These are phyloP conservation scores for Fusarium tricinctum DNA, from an alignment of 2,329 filamentous ascomycete genomes.

Conservation along the genomic window DNA sequence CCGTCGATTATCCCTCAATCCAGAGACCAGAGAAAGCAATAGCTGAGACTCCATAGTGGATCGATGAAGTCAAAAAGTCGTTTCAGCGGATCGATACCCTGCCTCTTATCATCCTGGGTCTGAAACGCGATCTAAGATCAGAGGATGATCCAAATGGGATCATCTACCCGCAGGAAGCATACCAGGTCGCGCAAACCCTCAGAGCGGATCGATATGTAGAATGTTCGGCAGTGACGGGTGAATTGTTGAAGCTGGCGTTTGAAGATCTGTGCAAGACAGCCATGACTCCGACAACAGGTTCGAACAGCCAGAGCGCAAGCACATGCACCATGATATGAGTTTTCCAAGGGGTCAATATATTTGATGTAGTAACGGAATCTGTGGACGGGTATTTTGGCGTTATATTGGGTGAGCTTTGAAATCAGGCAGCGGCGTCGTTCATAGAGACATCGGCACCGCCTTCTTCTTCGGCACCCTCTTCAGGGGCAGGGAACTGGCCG, in stretches of 20 bases:
- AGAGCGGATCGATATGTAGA: slow-evolving; percentile 74
- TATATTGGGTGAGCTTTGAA: slow-evolving; percentile 18
- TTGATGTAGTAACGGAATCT: neutral
- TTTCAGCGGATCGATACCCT: slow-evolving; percentile 64
- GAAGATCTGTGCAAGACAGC: slow-evolving; percentile 73
- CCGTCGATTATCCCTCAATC: slow-evolving; percentile 1
- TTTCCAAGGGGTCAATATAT: slow-evolving; percentile 5
- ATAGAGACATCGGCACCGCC: slow-evolving; percentile 54
- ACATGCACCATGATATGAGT: slow-evolving; percentile 66
- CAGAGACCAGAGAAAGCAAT: neutral
- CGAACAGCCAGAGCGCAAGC: slow-evolving; percentile 68
- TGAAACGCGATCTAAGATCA: slow-evolving; percentile 72
- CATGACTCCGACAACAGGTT: slow-evolving; percentile 60
- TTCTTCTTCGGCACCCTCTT: slow-evolving; percentile 48
- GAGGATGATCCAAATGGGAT: slow-evolving; percentile 71
- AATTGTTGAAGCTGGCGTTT: slow-evolving; percentile 69
- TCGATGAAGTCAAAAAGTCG: slow-evolving; percentile 64
- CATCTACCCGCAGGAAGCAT: slow-evolving; percentile 73
- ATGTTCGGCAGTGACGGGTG: slow-evolving; percentile 72
- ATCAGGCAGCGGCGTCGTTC: slow-evolving; percentile 54
- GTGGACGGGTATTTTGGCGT: slow-evolving; percentile 1
- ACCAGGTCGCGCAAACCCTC: slow-evolving; percentile 69
- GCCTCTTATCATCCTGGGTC: slow-evolving; percentile 69
- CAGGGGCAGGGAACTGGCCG: slow-evolving; percentile 62
- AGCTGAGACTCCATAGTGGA: slow-evolving; percentile 63